Evolutionary conservation across 805 yeast genomes (phyloP), one percentile per base, ranked within the genome.

Genomic region (Saturnispora quitensis): DNA sequence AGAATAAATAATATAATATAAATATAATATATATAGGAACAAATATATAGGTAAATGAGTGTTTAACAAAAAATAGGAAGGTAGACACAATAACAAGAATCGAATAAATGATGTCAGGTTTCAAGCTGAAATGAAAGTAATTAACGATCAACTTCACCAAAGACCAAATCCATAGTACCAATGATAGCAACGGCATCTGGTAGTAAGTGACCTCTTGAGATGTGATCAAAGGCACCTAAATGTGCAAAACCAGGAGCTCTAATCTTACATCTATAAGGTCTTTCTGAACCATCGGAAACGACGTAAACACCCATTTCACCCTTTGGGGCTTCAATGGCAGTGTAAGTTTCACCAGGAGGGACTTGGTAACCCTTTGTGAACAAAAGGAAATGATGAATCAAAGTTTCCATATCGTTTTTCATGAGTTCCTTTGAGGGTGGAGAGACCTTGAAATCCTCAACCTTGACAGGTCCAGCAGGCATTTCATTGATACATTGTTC

Each of bases 181-280:
- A 88, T 86, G 65, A 88, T 88, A 50, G 96, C 95, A 52, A 88
- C 96, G 25, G 93, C 91, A 71, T 88, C 96, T 53, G 96, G 93
- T 67, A 88, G 74, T 72, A 84, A 83, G 69, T 86, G 86, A 62
- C 93, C 91, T 69, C 93, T 81, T 34, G 93, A 75, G 59, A 88
- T 80, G 66, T 84, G 89, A 69, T 88, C 96, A 62, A 88, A 86
- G 10, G 93, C 95, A 58, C 84, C 93, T 65, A 88, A 75, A 71
- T 87, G 95, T 38, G 95, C 89, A 67, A 88, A 88, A 44, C 96
- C 95, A 46, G 96, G 96, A n/a, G 95, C 89, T 72, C 96, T 83
- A 63, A 88, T 87, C 74, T 86, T 87, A 75, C 95, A 86, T 72
- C 89, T 81, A 73, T 88, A 88, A 35, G 96, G 96, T 69, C 93